These are phyloP conservation scores for Yamadazyma friedrichii DNA, from an alignment of 1,139 yeast species.

Conservation along the genomic window DNA sequence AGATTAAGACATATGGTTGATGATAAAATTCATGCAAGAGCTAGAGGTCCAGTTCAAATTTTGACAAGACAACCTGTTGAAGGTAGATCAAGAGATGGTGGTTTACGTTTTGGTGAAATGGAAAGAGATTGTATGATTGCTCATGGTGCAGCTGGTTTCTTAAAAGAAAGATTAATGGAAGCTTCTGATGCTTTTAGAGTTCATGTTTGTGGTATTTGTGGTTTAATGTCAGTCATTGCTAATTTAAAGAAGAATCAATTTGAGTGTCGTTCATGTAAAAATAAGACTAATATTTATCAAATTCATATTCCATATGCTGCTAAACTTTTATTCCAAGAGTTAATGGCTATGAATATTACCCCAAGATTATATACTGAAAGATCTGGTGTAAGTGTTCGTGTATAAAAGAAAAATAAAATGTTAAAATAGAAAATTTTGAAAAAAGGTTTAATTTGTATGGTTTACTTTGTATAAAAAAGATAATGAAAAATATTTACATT, in stretches of 20 bases:
- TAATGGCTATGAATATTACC: conserved; percentile 97
- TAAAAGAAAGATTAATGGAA: conserved; percentile 97
- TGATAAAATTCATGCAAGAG: conserved; percentile 98
- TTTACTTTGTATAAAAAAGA: conserved; percentile 2
- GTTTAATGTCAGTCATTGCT: conserved; percentile 96
- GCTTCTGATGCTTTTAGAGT: conserved; percentile 98
- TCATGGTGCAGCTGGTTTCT: conserved; percentile 97
- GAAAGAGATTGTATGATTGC: conserved; percentile 99
- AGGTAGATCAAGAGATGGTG: conserved; percentile 99
- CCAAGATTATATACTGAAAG: conserved; percentile 79
- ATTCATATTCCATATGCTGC: conserved; percentile 98
- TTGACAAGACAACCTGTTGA: conserved; percentile 98
- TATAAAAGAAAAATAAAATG: conserved; percentile 2
- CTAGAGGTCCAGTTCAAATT: conserved; percentile 98
- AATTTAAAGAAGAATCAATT: conserved; percentile 95
- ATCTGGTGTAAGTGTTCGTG: conserved; percentile 44
- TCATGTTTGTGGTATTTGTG: conserved; percentile 97
- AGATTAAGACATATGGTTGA: conserved; percentile 99
- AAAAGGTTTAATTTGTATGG: conserved; percentile 1
- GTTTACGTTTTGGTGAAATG: conserved; percentile 99
- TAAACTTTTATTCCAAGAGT: conserved; percentile 91
- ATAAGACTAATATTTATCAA: conserved; percentile 96
- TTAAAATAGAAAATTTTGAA: background rate
- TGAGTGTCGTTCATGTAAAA: conserved; percentile 97
- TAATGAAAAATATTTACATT: conserved; percentile 9